Base-by-base conservation (phyloP, 1,284 basidiomycete genomes). In the Ceratorhiza oryzae-sativae region DNA sequence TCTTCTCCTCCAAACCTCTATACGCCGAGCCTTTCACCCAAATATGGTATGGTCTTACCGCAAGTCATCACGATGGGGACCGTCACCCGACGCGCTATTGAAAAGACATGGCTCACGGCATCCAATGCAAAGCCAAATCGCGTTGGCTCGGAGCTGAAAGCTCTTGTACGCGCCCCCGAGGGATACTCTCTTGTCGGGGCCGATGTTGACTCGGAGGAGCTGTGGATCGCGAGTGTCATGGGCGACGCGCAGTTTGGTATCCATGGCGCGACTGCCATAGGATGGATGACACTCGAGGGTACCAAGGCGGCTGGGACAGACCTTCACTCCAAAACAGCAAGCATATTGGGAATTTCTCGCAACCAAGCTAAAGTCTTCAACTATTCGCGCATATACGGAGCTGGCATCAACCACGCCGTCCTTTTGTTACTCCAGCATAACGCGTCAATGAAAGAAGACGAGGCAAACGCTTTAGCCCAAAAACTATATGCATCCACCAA, bases 241-340 rank as follows among this genome's bases (percentile, higher is more conserved):
- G 97, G 97, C 2, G 97, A 99, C 79, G 94, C 96, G 0, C 97
- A 99, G 81, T 98, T 99, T 79, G 97, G 97, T 8, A 81, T 98
- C 72, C 97, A 99, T 77, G 97, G 97, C 18, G 95, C 95, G 2
- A 98, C 96, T 0, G 95, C 97, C 0, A 90, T 99, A 55, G 97
- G 97, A 0, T 99, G 97, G 97, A 99, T 99, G 97, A 99, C 97
- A 12, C 87, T 99, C 30, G 97, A 99, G 80, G 97, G 97, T 0
- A 98, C 96, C n/a, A 99, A 99, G 81, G 86, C 90, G 0, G 91
- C 92, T 0, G 97, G 95, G 4, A 99, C 97, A 1, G 97, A 99
- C 81, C 82, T 99, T 63, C 97, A 99, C 79, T 98, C 95, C 30
- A 98, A 98, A 83, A 98, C 97, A 8, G 97, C 97, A 5, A 89